A percentile compares a stretch with the other conserved stretches of the same genome.
phyloP scores from a whole-genome alignment of 2,329 filamentous ascomycete genomes.

The Knoxdaviesia capensis region DNA sequence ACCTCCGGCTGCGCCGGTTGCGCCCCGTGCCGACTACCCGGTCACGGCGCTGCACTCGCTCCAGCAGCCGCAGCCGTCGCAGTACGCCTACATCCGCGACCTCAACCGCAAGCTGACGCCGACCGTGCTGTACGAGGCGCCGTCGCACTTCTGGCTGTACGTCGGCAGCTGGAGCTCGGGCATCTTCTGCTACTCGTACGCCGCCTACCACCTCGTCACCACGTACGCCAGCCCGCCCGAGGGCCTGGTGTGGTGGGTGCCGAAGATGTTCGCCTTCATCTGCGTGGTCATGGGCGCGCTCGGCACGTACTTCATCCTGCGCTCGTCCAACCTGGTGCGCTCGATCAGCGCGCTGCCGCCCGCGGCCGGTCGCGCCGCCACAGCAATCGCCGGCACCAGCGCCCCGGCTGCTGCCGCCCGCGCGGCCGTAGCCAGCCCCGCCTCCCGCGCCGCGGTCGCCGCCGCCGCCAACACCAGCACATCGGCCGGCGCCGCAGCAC shows the following conservation, averaged over 20 bases:
- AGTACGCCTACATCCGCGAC: slow-evolving; percentile 28
- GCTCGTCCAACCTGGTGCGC: slow-evolving; percentile 36
- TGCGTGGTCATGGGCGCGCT: slow-evolving; percentile 38
- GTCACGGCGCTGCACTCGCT: slow-evolving; percentile 6
- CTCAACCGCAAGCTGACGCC: slow-evolving; percentile 33
- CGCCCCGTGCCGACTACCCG: slow-evolving; percentile 3
- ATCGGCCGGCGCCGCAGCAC: slow-evolving; percentile 5
- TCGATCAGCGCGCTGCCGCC: slow-evolving; percentile 32
- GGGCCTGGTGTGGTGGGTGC: slow-evolving; percentile 34
- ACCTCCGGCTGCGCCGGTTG: background rate
- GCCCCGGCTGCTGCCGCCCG: slow-evolving; percentile 4
- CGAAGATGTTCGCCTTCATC: slow-evolving; percentile 33
- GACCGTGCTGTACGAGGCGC: slow-evolving; percentile 43
- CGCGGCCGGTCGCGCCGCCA: slow-evolving; percentile 4
- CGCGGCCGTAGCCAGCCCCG: slow-evolving; percentile 3
- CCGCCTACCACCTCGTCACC: slow-evolving; percentile 27
- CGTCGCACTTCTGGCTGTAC: slow-evolving; percentile 43
- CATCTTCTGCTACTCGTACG: slow-evolving; percentile 29
- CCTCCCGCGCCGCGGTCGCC: slow-evolving; percentile 2
- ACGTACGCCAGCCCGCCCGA: slow-evolving; percentile 27
- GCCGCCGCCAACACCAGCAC: slow-evolving; percentile 3
- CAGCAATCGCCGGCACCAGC: background rate
- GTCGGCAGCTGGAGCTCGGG: slow-evolving; percentile 36
- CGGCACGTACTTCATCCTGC: slow-evolving; percentile 37
- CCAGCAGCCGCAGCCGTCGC: slow-evolving; percentile 5